Conservation (phyloP, 495 filamentous ascomycete species). For the Tetracladium setigerum region DNA sequence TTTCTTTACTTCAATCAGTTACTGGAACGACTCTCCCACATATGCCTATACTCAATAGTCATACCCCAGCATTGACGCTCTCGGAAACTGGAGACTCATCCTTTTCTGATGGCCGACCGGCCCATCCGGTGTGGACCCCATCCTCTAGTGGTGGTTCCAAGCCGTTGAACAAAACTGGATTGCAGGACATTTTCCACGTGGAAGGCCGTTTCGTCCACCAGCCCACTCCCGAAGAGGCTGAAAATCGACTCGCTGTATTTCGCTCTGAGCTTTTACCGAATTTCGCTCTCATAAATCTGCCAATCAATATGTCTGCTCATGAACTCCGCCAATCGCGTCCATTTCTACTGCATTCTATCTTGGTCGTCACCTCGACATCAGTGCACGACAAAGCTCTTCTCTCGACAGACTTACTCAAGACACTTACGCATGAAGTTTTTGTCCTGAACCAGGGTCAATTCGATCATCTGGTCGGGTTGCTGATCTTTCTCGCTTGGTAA, state of each 20-base stretch:
- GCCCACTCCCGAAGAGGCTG: conserved; percentile 22
- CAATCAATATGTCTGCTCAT: too few relatives aligned
- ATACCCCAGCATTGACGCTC: not conserved
- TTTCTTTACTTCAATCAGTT: conserved; percentile 1
- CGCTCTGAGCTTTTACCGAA: too few relatives aligned
- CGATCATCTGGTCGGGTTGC: not conserved
- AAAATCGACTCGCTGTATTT: conserved; percentile 21
- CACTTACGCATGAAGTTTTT: not conserved
- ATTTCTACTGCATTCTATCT: too few relatives aligned
- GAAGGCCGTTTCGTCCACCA: not conserved
- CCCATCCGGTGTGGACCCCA: not conserved
- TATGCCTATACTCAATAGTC: not conserved
- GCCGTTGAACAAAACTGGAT: not conserved
- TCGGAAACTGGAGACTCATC: not conserved
- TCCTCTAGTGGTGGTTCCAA: not conserved
- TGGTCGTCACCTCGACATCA: too few relatives aligned
- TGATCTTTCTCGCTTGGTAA: conserved; percentile 1
- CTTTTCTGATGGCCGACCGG: not conserved
- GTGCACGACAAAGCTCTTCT: too few relatives aligned
- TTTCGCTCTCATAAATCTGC: too few relatives aligned
- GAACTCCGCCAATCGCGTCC: too few relatives aligned
- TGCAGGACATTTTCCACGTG: not conserved
- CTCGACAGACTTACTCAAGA: too few relatives aligned
- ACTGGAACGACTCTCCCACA: not conserved
- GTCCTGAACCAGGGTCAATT: not conserved